A percentile compares a stretch with the other conserved stretches of the same genome.
Evolutionary conservation across 805 yeast genomes (phyloP).

Genomic region (Kazachstania viticola): DNA sequence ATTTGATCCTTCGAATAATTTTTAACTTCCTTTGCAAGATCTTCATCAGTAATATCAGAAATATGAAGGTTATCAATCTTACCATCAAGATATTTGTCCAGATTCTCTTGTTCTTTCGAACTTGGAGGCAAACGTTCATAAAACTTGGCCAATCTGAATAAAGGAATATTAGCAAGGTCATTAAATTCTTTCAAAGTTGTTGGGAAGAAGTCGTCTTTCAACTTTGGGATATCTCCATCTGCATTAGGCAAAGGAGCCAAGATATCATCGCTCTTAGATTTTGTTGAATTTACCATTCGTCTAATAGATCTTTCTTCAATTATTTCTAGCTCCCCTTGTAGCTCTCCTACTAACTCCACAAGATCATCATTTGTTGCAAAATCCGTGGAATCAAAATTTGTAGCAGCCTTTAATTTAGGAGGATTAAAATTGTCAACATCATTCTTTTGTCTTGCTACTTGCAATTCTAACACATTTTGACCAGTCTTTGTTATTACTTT

Average conservation of each 20-base stretch:
- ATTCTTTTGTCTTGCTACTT: constrained; percentile 41
- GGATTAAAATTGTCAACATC: constrained; percentile 24
- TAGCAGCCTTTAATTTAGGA: constrained; percentile 3
- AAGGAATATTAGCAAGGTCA: constrained; percentile 31
- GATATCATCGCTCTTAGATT: constrained; percentile 30
- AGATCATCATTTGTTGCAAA: constrained; percentile 74
- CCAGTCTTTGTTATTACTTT: constrained; percentile 66
- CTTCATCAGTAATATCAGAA: constrained; percentile 24
- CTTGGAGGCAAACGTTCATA: constrained; percentile 70
- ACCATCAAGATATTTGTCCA: constrained; percentile 42
- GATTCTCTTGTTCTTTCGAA: constrained; percentile 38
- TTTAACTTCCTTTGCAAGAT: constrained; percentile 19
- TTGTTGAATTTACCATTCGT: constrained; percentile 53
- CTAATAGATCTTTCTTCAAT: constrained; percentile 68
- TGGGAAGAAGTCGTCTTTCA: constrained; percentile 38
- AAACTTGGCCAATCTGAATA: constrained; percentile 51
- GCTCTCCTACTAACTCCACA: constrained; percentile 76
- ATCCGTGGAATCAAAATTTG: constrained; percentile 35
- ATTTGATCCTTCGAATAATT: constrained; percentile 36
- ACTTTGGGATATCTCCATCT: constrained; percentile 62
- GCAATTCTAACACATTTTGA: constrained; percentile 59
- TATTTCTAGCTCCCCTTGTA: constrained; percentile 75
- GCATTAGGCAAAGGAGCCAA: constrained; percentile 65
- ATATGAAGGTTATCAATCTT: constrained; percentile 33
- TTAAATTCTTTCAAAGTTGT: constrained; percentile 41